Evolutionary conservation across 106 monocot genomes (phyloP).

Genomic region (Triglochin maritima): DNA sequence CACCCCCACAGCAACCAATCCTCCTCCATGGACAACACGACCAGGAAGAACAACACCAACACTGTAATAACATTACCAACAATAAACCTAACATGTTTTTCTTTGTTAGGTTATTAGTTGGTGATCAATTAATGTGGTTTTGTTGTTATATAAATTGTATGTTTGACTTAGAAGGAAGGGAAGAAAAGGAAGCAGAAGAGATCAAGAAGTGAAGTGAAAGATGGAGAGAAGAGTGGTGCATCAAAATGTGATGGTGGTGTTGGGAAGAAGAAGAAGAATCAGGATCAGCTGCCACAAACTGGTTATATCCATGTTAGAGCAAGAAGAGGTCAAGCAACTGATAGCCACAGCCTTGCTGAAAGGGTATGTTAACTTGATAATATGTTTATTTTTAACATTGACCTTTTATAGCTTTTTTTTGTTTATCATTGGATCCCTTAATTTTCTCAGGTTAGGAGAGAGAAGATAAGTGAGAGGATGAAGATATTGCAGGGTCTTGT

Average conservation of each 20-base stretch:
- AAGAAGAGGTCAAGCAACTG: constrained; percentile 65
- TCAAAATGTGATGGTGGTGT: neutral
- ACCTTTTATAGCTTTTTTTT: neutral
- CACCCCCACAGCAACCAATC: neutral
- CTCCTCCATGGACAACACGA: neutral
- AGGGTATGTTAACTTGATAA: constrained; percentile 20
- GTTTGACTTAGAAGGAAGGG: constrained; percentile 15
- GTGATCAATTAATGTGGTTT: neutral
- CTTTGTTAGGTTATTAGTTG: neutral
- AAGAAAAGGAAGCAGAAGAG: constrained; percentile 27
- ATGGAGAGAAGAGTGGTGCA: constrained; percentile 15
- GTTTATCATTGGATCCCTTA: neutral
- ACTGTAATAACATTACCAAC: no score
- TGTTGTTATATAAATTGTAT: neutral
- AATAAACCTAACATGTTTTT: neutral
- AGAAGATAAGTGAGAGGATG: constrained; percentile 66
- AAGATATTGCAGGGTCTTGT: constrained; percentile 55
- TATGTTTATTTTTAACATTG: no score
- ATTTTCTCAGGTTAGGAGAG: constrained; percentile 43
- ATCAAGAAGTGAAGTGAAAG: constrained; percentile 2
- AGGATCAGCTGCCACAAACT: constrained; percentile 7
- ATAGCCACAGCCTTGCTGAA: constrained; percentile 72
- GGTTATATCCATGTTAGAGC: constrained; percentile 72
- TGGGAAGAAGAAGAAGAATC: constrained; percentile 12
- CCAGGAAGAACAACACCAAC: constrained; percentile 9